A percentile compares a stretch with the other conserved stretches of the same genome.
Evolutionary conservation across 129 eudicot species (phyloP).

Genomic region (Mikania micrantha): DNA sequence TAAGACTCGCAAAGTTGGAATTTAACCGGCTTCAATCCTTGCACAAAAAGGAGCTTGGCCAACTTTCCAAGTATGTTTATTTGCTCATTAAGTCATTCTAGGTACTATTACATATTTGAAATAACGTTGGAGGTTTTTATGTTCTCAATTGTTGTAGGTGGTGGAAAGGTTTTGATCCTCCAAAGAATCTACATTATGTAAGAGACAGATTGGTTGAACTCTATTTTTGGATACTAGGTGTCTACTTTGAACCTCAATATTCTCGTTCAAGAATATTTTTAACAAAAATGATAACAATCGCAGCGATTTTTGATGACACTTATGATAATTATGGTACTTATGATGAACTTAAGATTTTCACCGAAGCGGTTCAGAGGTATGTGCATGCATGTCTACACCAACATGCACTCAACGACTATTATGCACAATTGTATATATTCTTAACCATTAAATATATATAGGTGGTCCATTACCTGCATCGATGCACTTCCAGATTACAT

Average conservation of each 20-base stretch:
- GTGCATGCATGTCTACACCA: neutral
- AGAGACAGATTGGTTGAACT: neutral
- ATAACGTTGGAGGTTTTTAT: neutral
- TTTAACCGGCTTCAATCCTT: neutral
- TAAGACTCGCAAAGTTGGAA: neutral
- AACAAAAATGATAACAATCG: neutral
- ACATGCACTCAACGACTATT: neutral
- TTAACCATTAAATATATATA: too few species aligned
- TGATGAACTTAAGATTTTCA: too few species aligned
- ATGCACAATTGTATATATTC: neutral
- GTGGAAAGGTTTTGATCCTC: neutral
- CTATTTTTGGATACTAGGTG: neutral
- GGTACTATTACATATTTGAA: neutral
- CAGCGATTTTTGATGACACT: too few species aligned
- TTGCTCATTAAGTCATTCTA: neutral
- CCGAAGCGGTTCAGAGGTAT: neutral
- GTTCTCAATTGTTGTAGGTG: neutral
- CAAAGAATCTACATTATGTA: neutral
- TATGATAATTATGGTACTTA: neutral
- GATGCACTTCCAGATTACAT: neutral
- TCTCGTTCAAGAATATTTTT: neutral
- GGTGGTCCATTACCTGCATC: neutral
- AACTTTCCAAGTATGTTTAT: neutral
- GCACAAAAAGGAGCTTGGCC: neutral
- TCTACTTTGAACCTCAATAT: neutral